phyloP scores from a whole-genome alignment of 1,284 basidiomycete species.

The Rhodotorula sp. region DNA sequence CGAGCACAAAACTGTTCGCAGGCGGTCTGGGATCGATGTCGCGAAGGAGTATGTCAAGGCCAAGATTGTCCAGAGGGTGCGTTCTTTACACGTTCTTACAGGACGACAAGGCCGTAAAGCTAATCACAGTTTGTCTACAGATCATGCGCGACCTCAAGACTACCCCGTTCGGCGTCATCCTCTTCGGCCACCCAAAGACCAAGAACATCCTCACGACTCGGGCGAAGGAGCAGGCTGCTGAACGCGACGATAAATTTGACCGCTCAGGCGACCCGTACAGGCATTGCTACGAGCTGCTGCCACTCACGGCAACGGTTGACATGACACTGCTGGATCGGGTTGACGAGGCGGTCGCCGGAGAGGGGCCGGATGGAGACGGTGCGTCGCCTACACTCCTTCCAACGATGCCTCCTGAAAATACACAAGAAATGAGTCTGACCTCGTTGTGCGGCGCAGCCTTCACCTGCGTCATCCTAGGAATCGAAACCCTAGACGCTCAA shows the following conservation, averaged over 20 bases:
- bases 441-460: slow-evolving; percentile 14
- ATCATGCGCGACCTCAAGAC: slow-evolving; percentile 40
- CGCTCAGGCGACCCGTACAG: slow-evolving; percentile 28
- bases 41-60: slow-evolving; percentile 33
- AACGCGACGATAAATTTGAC: slow-evolving; percentile 17
- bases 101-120: background rate
- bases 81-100: too few relatives aligned
- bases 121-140: background rate
- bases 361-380: slow-evolving; percentile 25
- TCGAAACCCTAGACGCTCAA: slow-evolving; percentile 38
- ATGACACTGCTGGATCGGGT: slow-evolving; percentile 11
- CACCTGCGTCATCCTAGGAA: slow-evolving; percentile 38
- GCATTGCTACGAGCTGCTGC: slow-evolving; percentile 30
- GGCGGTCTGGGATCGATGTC: slow-evolving; percentile 6
- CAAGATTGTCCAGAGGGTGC: slow-evolving; percentile 37
- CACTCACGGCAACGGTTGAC: slow-evolving; percentile 8
- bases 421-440: too few relatives aligned
- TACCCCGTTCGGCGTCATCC: slow-evolving; percentile 26
- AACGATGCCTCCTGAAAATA: too few relatives aligned
- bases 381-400: background rate
- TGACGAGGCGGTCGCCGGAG: slow-evolving; percentile 21
- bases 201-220: slow-evolving; percentile 30
- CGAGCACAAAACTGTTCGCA: background rate
- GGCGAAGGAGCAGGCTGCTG: slow-evolving; percentile 8
- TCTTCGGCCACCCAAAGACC: slow-evolving; percentile 28